phyloP scores from a whole-genome alignment of 805 yeast species.

The Candida methanosorbosa region DNA sequence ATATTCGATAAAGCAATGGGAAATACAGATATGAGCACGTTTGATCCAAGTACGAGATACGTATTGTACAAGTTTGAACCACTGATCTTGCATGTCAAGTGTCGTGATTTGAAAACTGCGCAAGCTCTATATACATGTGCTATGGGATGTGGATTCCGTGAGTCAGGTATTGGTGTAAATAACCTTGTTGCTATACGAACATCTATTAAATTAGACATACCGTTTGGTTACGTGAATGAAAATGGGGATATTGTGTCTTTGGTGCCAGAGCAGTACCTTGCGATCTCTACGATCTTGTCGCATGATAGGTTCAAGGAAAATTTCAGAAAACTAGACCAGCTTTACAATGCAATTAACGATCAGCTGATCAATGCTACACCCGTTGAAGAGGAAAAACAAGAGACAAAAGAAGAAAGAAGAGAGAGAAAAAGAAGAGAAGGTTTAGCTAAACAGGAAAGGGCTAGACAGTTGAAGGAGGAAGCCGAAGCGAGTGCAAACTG shows the following conservation, averaged over 20 bases:
- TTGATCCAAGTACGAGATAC: conserved; percentile 42
- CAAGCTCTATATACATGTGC: conserved; percentile 57
- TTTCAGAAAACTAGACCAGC: conserved; percentile 40
- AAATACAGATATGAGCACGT: no score
- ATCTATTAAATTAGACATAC: conserved; percentile 66
- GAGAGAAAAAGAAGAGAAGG: conserved; percentile 47
- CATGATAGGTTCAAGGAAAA: conserved; percentile 62
- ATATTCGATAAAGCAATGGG: conserved; percentile 9
- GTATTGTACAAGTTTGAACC: conserved; percentile 80
- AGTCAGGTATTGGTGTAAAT: conserved; percentile 77
- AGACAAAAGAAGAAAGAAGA: conserved; percentile 51
- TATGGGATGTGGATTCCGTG: conserved; percentile 81
- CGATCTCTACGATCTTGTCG: conserved; percentile 44
- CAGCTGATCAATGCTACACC: conserved; percentile 14
- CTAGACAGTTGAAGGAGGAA: no score
- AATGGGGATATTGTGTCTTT: conserved; percentile 24
- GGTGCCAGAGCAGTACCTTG: conserved; percentile 45
- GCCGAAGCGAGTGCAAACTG: no score
- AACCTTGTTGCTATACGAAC: conserved; percentile 72
- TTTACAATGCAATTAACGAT: conserved; percentile 33
- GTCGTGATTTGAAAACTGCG: conserved; percentile 54
- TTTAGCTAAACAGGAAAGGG: conserved; percentile 22
- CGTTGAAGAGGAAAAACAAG: conserved; percentile 14
- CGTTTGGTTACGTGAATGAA: conserved; percentile 49
- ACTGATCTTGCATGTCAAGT: conserved; percentile 73